Evolutionary conservation across 1,284 basidiomycete genomes (phyloP), one percentile per base, ranked within the genome.

Genomic region (Mycena sp.): DNA sequence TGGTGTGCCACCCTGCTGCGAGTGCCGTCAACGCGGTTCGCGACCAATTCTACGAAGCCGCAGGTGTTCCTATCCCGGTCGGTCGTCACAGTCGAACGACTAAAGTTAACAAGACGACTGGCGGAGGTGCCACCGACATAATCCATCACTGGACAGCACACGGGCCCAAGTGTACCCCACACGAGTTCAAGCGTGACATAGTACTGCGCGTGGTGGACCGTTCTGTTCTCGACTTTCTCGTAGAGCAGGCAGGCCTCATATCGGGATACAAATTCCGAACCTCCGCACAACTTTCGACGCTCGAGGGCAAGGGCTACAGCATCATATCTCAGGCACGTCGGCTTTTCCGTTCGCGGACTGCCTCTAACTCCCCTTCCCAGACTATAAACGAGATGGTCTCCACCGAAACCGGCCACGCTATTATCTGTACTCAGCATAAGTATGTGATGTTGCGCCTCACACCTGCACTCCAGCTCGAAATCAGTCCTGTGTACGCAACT

Each of bases 401-500:
- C 17, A 32, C 46, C 38, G 21, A 58, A 25, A 58, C 56, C 16
- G 41, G 54, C 10, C 54, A 46, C 41, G 54, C 43, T 5, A 45
- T 56, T 14, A 35, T 56, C n/a, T 45, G 43, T 14, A 37, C 54
- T 14, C 54, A 56, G 44, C 30, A 45, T 5, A 32, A 50, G 26
- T 58, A 58, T 40, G 56, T 26, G 16, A 40, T 49, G 56, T 21
- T 58, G 25, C 56, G 56, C 19, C n/a, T 58, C 37, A 58, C 56
- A 37, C 17, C 17, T 25, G 0, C 26, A 30, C 28, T 58, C 10
- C 56, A 58, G 38, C 48, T 58, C 11, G 46, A 49, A 44, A 58
- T 58, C 46, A 51, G 56, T 38, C 57, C 48, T 6, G 48, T 58
- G 11, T 58, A 58, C n/a, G 11, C 12, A 16, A n/a, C n/a, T 51